Evolutionary conservation across 192 early-diverging fungal genomes (phyloP).

Genomic region (Endogone sp.): DNA sequence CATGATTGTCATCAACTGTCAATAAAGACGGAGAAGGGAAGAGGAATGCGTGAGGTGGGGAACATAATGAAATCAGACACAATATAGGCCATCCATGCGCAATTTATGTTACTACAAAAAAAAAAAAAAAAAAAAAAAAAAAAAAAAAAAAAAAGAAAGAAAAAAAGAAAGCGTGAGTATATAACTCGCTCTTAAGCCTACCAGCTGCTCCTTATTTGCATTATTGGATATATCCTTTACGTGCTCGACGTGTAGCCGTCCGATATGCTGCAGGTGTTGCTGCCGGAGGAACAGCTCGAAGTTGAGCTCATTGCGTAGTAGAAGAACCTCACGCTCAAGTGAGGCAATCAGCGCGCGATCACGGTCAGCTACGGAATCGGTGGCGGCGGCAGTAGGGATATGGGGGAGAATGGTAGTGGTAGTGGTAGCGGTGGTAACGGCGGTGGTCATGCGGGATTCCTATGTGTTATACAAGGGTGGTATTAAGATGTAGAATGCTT

Average conservation of each 20-base stretch:
- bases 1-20: conserved; percentile 43
- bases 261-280: conserved; percentile 59
- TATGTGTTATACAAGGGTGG: background rate
- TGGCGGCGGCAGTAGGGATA: background rate
- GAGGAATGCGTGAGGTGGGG: no score
- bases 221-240: conserved; percentile 50
- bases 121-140: background rate
- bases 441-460: background rate
- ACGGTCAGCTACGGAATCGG: background rate
- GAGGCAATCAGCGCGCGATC: conserved; percentile 21
- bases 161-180: no score
- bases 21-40: no score
- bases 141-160: conserved; percentile 4
- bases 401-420: background rate
- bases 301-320: conserved; percentile 53
- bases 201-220: conserved; percentile 45
- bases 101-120: background rate
- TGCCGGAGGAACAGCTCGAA: conserved; percentile 60
- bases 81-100: no score
- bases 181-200: background rate
- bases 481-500: background rate
- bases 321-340: conserved; percentile 46
- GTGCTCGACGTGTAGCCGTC: conserved; percentile 49
- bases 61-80: no score
- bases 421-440: background rate